Evolutionary conservation across 176 grass and related monocot genomes (phyloP), one percentile per base, ranked within the genome.

Genomic region (Pontederia crassipes): DNA sequence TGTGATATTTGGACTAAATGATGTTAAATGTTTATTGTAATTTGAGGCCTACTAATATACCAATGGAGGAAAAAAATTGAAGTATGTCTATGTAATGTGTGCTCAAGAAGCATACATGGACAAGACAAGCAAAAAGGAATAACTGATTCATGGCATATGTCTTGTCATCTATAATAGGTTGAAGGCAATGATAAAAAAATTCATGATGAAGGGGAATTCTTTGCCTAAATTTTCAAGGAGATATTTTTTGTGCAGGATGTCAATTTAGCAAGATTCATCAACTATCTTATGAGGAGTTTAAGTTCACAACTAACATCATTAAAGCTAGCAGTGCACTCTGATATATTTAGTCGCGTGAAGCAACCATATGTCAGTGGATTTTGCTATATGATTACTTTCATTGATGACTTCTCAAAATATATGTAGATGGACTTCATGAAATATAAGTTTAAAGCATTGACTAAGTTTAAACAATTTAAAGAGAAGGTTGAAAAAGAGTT

Each of bases 381-480:
- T 24, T 24, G 20, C 20, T 24, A 24, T 24, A 24, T 24, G 20
- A 69, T 26, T 1, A 57, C 29, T 10, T 69, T 69, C 13, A 69
- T 69, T 54, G 10, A 69, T 46, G 32, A 47, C 10, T 20, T 15
- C 4, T 68, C 27, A 3, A 55, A 51, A 15, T 40, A 68, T 17
- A 28, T 45, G 1, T 68, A 2, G 51, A 1, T 81, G 27, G 70
- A 48, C 28, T 66, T 69, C n/a, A 75, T 56, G 14, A 80, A 55
- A 54, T 7, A 55, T n/a, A 68, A 79, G 13, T 64, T 1, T 17
- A 8, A 61, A 17, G 49, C 47, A 11, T 65, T 67, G 12, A 46
- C 2, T 16, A 78, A 79, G 4, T 67, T 64, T 24, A 47, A 62
- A 14, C 55, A 55, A 4, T 80, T 74, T 10, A 80, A 74, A 17